Evolutionary conservation across 176 grass and related monocot genomes (phyloP).

Genomic region (Eleusine coracana): DNA sequence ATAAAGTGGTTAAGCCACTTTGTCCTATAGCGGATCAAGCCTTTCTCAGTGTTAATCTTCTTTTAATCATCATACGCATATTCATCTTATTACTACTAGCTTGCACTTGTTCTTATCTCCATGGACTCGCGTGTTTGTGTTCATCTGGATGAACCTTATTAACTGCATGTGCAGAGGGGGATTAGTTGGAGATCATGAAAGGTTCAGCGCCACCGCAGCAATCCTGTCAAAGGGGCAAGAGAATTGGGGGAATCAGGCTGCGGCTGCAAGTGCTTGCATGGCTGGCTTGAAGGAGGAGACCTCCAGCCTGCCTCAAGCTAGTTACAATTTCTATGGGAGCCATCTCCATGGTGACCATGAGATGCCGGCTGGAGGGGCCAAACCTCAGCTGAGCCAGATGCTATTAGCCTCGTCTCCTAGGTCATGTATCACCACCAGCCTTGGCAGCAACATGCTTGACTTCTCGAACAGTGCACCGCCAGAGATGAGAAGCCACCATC

Average conservation of each 20-base stretch:
- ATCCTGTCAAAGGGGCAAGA: conserved; percentile 66
- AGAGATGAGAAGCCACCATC: conserved; percentile 53
- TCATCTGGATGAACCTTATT: conserved; percentile 18
- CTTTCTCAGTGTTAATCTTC: conserved; percentile 33
- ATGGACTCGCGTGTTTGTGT: conserved; percentile 44
- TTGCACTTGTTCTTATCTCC: conserved; percentile 48
- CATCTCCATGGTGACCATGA: conserved; percentile 55
- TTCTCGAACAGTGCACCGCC: conserved; percentile 70
- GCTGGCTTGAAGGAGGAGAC: conserved; percentile 48
- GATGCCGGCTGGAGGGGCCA: conserved; percentile 47
- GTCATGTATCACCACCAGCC: conserved; percentile 82
- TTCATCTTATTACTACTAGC: conserved; percentile 35
- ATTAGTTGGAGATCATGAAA: conserved; percentile 58
- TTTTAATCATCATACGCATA: conserved; percentile 41
- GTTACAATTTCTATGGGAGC: conserved; percentile 53
- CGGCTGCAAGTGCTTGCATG: conserved; percentile 27
- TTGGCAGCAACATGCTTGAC: conserved; percentile 88
- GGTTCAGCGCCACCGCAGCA: conserved; percentile 46
- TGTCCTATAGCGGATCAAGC: conserved; percentile 51
- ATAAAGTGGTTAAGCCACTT: conserved; percentile 61
- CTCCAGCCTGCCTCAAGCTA: conserved; percentile 33
- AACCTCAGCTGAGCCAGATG: conserved; percentile 75
- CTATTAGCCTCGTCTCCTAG: conserved; percentile 79
- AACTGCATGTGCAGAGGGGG: conserved; percentile 54
- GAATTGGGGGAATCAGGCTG: conserved; percentile 53